Evolutionary conservation across 106 monocot genomes (phyloP).

Genomic region (Apostasia ramifera): DNA sequence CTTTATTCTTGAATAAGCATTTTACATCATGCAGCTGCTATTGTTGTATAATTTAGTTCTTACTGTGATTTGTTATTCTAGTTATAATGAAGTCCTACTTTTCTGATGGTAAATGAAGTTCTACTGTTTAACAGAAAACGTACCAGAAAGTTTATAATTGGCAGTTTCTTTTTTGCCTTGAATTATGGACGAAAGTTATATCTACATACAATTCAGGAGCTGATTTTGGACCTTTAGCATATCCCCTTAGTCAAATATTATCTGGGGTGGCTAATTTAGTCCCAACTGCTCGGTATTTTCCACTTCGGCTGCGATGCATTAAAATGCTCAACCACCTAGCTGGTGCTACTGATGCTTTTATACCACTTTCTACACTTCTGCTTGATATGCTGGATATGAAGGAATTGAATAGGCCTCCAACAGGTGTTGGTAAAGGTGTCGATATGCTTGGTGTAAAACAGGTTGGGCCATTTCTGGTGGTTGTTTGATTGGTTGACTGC

Average conservation of each 20-base stretch:
- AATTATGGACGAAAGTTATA: constrained; percentile 82
- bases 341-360: constrained; percentile 55
- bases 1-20: not conserved
- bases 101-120: not conserved
- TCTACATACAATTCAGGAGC: constrained; percentile 65
- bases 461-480: constrained; percentile 26
- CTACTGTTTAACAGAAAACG: constrained; percentile 44
- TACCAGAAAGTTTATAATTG: constrained; percentile 95
- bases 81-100: not conserved
- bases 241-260: constrained; percentile 88
- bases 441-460: constrained; percentile 55
- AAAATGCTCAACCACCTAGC: constrained; percentile 86
- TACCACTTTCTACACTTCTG: constrained; percentile 72
- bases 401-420: constrained; percentile 47
- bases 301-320: constrained; percentile 74
- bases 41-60: not conserved
- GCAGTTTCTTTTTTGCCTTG: constrained; percentile 89
- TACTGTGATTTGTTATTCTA: not conserved
- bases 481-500: not conserved
- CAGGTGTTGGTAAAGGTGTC: constrained; percentile 68
- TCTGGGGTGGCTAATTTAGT: constrained; percentile 76
- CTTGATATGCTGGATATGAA: constrained; percentile 95
- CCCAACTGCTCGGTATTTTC: constrained; percentile 81
- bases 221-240: constrained; percentile 78
- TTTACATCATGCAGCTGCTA: not conserved